phyloP scores from a whole-genome alignment of 306 rosid genomes.

The Rosa lucieae region DNA sequence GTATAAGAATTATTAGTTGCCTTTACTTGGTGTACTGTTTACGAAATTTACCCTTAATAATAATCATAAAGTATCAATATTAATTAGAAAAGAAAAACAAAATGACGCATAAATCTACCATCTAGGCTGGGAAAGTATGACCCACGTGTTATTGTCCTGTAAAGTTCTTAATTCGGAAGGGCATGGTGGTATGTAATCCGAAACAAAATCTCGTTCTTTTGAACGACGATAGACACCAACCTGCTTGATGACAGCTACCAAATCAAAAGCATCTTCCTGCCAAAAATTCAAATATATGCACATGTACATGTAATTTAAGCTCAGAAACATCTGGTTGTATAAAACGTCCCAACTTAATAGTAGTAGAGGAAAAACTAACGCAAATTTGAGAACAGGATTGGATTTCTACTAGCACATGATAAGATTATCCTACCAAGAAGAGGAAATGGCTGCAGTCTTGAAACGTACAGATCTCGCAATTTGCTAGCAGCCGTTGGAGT shows the following conservation, averaged over 20 bases:
- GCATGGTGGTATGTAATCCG: conserved; percentile 72
- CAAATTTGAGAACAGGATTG: background rate
- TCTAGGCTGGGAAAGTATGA: background rate
- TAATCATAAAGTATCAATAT: background rate
- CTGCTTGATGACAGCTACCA: conserved; percentile 63
- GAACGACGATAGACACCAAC: conserved; percentile 75
- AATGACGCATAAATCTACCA: background rate
- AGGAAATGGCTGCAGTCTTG: conserved; percentile 69
- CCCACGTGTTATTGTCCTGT: conserved; percentile 47
- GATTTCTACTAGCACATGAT: background rate
- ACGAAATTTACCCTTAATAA: no score
- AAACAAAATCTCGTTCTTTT: conserved; percentile 51
- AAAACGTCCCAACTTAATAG: background rate
- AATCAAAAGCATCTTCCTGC: conserved; percentile 71
- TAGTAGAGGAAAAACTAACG: background rate
- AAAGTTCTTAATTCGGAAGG: conserved; percentile 41
- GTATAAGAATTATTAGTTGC: no score
- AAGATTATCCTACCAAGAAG: conserved; percentile 57
- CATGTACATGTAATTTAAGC: background rate
- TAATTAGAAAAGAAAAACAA: background rate
- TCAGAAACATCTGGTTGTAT: background rate
- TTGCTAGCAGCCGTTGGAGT: conserved; percentile 48
- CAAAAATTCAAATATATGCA: conserved; percentile 9
- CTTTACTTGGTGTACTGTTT: no score
- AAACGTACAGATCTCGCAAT: conserved; percentile 57